Evolutionary conservation across 306 rosid species (phyloP), one percentile per base, ranked within the genome.

Genomic region (Crotalaria pallida): DNA sequence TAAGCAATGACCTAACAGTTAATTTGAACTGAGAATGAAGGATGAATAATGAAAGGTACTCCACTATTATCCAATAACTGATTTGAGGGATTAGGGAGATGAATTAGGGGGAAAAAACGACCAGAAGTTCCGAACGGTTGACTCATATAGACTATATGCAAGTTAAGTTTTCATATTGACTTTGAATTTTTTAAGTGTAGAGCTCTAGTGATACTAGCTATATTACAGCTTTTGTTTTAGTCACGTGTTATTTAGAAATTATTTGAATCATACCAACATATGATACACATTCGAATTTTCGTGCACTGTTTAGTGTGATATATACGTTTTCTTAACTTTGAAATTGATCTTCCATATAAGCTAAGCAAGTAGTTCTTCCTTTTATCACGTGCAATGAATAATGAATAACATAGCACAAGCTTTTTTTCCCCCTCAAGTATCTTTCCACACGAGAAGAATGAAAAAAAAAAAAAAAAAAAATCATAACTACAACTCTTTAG

Each of bases 1-100:
- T 80, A 69, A 80, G 73, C 24, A 58, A 73, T 22, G 79, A 73
- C 79, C 65, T 58, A 79, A 79, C 79, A n/a, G n/a, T n/a, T n/a
- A n/a, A n/a, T n/a, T n/a, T n/a, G n/a, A n/a, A n/a, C n/a, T n/a
- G 10, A 7, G 11, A 17, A 22, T 53, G 18, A 79, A 36, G 3
- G 58, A 36, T 49, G 5, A 34, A 24, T 65, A 34, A 24, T 65
- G 43, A 58, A 58, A 65, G 70, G 58, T 65, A 58, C 74, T 34
- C 27, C 0, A 53, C 40, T 1, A 56, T 47, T 57, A 64, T 43
- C 73, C 61, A 13, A 61, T 72, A 6, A 16, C 31, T 19, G 40
- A 3, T 65, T 44, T 66, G 3, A 0, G 60, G 60, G 75, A 44
- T 73, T 59, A 75, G 79, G 79, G 75, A 79, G 61, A 72, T 79